Percentiles rank a stretch among this genome's conserved stretches.
Conservation (phyloP, 108 stramenopile genomes). For the Conticribra weissflogii region DNA sequence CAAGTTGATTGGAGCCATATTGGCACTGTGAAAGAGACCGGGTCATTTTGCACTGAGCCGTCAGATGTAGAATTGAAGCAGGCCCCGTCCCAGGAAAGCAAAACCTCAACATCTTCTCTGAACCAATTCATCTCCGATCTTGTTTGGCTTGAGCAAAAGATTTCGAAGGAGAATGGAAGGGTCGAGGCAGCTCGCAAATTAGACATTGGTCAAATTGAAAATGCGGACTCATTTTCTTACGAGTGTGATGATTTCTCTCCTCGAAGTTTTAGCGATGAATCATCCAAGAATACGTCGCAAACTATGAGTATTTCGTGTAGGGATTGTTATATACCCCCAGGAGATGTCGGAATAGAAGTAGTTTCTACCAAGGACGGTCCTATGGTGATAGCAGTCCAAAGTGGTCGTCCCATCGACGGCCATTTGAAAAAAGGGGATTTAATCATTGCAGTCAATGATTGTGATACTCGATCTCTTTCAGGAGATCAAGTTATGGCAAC, state of each 20-base stretch:
- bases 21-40: conserved; percentile 22
- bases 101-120: conserved; percentile 18
- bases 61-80: conserved; percentile 4
- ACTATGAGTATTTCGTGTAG: conserved; percentile 70
- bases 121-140: conserved; percentile 60
- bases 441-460: conserved; percentile 80
- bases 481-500: conserved; percentile 74
- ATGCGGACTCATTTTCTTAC: conserved; percentile 66
- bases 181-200: conserved; percentile 5
- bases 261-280: conserved; percentile 12
- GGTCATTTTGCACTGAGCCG: background rate
- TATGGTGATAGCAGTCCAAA: conserved; percentile 51
- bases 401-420: conserved; percentile 66
- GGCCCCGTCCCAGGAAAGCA: conserved; percentile 15
- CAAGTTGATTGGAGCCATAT: conserved; percentile 29
- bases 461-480: conserved; percentile 74
- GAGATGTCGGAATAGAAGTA: conserved; percentile 75
- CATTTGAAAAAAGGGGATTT: conserved; percentile 79
- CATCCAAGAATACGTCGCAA: conserved; percentile 27
- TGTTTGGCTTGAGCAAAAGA: conserved; percentile 80
- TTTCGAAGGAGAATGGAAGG: conserved; percentile 30
- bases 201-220: conserved; percentile 12
- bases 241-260: conserved; percentile 49
- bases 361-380: conserved; percentile 88
- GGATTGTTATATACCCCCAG: conserved; percentile 78